These are phyloP conservation scores for Salicornia ramosissima DNA, from an alignment of 148 eudicot species.

Conservation along the genomic window DNA sequence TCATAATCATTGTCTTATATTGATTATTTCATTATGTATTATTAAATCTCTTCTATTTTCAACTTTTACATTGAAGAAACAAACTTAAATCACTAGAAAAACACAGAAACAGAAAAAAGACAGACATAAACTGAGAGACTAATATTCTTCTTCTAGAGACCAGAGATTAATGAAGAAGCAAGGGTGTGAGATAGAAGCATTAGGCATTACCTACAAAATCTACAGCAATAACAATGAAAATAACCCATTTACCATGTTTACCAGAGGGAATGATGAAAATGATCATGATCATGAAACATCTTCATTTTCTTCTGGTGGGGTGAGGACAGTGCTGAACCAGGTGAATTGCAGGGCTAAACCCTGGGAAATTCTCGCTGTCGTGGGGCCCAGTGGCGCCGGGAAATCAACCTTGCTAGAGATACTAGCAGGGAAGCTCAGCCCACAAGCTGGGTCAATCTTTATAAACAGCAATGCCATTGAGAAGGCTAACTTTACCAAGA, in stretches of 20 bases:
- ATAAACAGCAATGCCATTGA: conserved; percentile 54
- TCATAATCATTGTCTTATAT: not conserved
- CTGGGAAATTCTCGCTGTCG: conserved; percentile 89
- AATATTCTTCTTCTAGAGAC: conserved; percentile 20
- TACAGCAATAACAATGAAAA: conserved; percentile 30
- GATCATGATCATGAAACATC: not conserved
- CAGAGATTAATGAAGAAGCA: conserved; percentile 58
- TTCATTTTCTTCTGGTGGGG: conserved; percentile 17
- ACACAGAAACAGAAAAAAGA: conserved; percentile 12
- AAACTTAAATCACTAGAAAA: conserved; percentile 15
- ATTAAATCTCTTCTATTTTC: not conserved
- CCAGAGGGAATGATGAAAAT: conserved; percentile 19
- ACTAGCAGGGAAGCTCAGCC: conserved; percentile 73
- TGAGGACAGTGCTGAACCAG: conserved; percentile 54
- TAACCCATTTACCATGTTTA: conserved; percentile 29
- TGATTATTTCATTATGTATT: not conserved
- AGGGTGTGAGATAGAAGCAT: conserved; percentile 92
- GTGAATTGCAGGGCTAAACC: conserved; percentile 75
- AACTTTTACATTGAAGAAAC: conserved; percentile 14
- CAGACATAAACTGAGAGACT: conserved; percentile 2
- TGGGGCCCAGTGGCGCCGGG: conserved; percentile 99
- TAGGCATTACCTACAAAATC: conserved; percentile 77
- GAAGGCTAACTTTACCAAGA: conserved; percentile 52
- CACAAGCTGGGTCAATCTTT: conserved; percentile 49
- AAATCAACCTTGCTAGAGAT: conserved; percentile 84